Conservation (phyloP, 805 yeast species). For the Lachancea lanzarotensis region DNA sequence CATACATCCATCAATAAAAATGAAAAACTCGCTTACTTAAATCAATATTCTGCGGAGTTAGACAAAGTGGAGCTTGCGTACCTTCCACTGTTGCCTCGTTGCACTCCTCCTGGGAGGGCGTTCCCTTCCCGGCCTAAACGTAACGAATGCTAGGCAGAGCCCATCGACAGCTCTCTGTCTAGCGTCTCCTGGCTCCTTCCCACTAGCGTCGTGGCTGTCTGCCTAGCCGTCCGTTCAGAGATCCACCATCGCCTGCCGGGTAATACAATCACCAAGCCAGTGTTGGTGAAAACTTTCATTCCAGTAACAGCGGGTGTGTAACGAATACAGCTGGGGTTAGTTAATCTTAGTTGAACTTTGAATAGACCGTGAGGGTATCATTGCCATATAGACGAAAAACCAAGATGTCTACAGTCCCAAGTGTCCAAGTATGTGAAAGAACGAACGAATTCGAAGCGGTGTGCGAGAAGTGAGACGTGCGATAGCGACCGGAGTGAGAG, state of each 20-base stretch:
- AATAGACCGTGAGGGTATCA: slow-evolving; percentile 6
- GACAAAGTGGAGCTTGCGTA: too few species aligned
- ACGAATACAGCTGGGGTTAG: not conserved
- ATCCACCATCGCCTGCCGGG: not conserved
- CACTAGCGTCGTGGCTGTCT: not conserved
- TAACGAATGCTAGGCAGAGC: not conserved
- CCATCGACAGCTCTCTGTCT: not conserved
- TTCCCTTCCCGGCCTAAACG: too few species aligned
- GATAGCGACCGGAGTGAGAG: not conserved
- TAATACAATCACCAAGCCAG: not conserved
- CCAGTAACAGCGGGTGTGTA: slow-evolving; percentile 1
- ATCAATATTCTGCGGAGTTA: too few species aligned
- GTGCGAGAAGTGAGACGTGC: not conserved
- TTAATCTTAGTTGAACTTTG: not conserved
- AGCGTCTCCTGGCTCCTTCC: not conserved
- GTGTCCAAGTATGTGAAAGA: slow-evolving; percentile 72
- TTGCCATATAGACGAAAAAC: slow-evolving; percentile 26
- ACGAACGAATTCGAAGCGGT: not conserved
- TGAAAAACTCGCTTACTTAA: too few species aligned
- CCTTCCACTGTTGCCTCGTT: too few species aligned
- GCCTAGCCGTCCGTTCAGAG: slow-evolving; percentile 2
- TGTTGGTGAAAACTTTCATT: slow-evolving; percentile 9
- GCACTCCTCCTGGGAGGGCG: too few species aligned
- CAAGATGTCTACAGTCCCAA: slow-evolving; percentile 68
- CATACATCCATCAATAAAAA: not conserved